Base-by-base conservation (phyloP, 768 basidiomycete species). In the Boletus vinaceobasis region DNA sequence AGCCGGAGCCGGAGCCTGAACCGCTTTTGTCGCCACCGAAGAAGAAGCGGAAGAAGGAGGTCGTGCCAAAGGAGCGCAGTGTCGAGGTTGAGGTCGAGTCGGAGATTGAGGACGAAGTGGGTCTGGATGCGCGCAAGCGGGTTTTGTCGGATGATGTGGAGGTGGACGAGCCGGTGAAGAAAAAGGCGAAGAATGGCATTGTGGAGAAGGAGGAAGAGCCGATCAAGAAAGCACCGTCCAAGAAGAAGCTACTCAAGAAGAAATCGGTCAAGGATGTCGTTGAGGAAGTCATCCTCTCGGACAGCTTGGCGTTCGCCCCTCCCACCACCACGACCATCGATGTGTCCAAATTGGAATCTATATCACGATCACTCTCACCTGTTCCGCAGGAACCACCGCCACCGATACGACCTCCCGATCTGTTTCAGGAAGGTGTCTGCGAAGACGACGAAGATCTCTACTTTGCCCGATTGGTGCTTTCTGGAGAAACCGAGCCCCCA, bases 371-470 rank as follows among this genome's bases (percentile, higher is more conserved):
- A 0, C 79, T 78, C 4, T 79, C 80, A 1, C 75, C 79, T 42
- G 75, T 82, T 0, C 81, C 80, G 1, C 63, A 60, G 19, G 67
- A 66, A 7, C 59, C 71, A 5, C 74, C 68, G 1, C 77, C 78
- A 9, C 79, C 80, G 6, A 63, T 62, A 48, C 76, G 75, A 1
- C 81, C 79, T 14, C 78, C 77, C 14, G 81, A 88, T 66, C 79
- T 79, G 1, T 67, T 85, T 33, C 72, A 71, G 3, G 71, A 76
- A 31, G 88, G 81, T 3, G 62, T 91, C 13, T 88, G 88, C 59
- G 79, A 85, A 36, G 94, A 96, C 66, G 93, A 95, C 60, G 94
- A 97, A 68, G 94, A 97, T 66, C 68, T 90, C 15, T 96, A 88
- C 71, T 93, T 86, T 70, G 77, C 84, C 50, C 85, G 81, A 57